Evolutionary conservation across 768 basidiomycete species (phyloP).

Genomic region (Leucosporidium yakuticum): DNA sequence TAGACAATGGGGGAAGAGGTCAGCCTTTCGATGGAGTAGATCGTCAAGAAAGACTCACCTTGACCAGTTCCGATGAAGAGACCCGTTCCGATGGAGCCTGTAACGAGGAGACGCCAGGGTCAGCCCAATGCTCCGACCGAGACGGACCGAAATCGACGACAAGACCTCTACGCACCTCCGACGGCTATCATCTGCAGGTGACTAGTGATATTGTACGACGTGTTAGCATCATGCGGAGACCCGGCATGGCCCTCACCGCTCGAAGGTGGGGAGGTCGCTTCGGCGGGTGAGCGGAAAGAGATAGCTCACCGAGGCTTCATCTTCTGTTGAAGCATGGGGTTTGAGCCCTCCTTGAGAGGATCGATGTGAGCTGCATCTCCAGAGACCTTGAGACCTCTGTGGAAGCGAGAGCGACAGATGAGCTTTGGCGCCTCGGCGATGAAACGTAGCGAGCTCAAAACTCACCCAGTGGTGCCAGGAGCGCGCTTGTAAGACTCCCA

Average conservation of each 20-base stretch:
- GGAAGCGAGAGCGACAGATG: neutral
- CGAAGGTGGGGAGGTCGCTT: too few species aligned
- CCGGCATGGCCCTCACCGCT: neutral
- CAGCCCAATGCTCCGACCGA: slow-evolving; percentile 39
- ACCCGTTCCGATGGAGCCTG: slow-evolving; percentile 42
- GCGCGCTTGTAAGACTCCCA: slow-evolving; percentile 46
- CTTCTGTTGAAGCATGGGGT: slow-evolving; percentile 42
- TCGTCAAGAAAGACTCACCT: too few species aligned
- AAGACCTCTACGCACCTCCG: neutral
- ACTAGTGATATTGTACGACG: neutral
- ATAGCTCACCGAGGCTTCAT: slow-evolving; percentile 40
- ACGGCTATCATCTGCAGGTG: slow-evolving; percentile 41
- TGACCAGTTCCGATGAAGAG: slow-evolving; percentile 16
- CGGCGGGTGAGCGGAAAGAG: neutral
- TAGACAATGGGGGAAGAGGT: too few species aligned
- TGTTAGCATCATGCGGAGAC: neutral
- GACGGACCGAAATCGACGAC: neutral
- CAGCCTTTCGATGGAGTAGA: too few species aligned
- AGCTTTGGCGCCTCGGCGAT: neutral
- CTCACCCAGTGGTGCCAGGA: slow-evolving; percentile 41
- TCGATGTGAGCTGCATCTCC: slow-evolving; percentile 22
- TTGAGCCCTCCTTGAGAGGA: slow-evolving; percentile 18
- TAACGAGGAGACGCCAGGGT: too few species aligned
- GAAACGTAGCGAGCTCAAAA: neutral
- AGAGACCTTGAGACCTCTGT: slow-evolving; percentile 12